Percentiles rank a stretch among this genome's conserved stretches.
These are phyloP conservation scores for Mycena latifolia DNA, from an alignment of 768 basidiomycete species.

Conservation along the genomic window DNA sequence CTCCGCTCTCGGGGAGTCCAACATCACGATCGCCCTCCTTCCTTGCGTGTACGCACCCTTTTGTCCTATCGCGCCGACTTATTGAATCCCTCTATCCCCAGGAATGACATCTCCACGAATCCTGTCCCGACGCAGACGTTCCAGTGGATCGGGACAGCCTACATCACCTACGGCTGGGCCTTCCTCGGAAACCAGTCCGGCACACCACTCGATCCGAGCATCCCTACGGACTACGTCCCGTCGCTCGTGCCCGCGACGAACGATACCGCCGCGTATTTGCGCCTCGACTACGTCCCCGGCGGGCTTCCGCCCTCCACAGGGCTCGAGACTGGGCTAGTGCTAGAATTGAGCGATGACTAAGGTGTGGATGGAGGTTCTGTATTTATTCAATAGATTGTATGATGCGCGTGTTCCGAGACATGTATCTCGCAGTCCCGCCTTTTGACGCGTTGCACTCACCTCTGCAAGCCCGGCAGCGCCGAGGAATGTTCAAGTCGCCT, in stretches of 20 bases:
- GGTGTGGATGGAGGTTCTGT: too few species aligned
- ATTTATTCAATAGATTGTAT: too few species aligned
- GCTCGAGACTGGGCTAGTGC: not conserved
- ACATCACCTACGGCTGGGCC: constrained; percentile 4
- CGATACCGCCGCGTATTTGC: constrained; percentile 1
- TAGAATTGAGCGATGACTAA: not conserved
- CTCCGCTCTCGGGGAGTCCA: not conserved
- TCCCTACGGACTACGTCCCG: not conserved
- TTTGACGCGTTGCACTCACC: too few species aligned
- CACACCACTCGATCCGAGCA: not conserved
- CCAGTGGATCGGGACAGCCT: constrained; percentile 14
- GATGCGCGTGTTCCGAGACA: too few species aligned
- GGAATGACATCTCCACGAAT: not conserved
- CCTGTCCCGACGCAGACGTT: constrained; percentile 13
- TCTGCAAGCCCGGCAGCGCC: too few species aligned
- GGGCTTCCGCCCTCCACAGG: constrained; percentile 24
- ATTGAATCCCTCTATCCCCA: not conserved
- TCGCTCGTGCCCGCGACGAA: not conserved
- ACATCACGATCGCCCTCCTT: not conserved
- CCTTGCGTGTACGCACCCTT: not conserved
- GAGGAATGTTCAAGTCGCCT: too few species aligned
- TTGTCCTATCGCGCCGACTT: not conserved
- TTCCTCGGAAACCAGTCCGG: constrained; percentile 2
- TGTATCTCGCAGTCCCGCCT: too few species aligned
- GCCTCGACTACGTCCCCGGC: constrained; percentile 9